Conservation (phyloP, 176 grass and related monocot genomes). For the Alopecurus myosuroides region DNA sequence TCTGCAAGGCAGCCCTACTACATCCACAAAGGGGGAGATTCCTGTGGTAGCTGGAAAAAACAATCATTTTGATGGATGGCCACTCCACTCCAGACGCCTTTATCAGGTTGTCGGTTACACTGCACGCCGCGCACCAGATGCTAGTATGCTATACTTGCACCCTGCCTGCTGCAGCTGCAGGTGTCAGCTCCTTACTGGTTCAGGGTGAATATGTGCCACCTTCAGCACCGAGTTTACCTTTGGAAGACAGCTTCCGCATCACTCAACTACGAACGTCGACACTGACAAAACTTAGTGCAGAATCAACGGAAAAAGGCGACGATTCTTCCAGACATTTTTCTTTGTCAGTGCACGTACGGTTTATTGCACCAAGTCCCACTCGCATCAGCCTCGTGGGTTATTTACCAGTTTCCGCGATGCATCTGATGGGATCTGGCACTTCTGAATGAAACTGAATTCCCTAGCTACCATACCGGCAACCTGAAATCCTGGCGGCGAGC, state of each 20-base stretch:
- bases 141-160: no score
- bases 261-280: background rate
- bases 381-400: background rate
- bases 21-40: background rate
- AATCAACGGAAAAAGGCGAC: slow-evolving; percentile 24
- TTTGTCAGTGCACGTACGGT: background rate
- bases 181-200: slow-evolving; percentile 4
- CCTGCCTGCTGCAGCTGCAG: background rate
- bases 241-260: background rate
- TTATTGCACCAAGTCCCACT: background rate
- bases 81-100: background rate
- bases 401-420: background rate
- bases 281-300: background rate
- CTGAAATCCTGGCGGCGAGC: slow-evolving; percentile 24
- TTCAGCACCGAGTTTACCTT: background rate
- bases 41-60: background rate
- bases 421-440: slow-evolving; percentile 4
- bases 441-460: background rate
- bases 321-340: slow-evolving; percentile 13
- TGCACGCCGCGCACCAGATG: background rate
- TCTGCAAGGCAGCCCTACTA: slow-evolving; percentile 16
- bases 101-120: slow-evolving; percentile 20
- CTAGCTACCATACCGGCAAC: no score
- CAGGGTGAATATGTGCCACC: background rate
- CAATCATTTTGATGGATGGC: background rate